Evolutionary conservation across 116 monocot genomes (phyloP), one percentile per base, ranked within the genome.

Genomic region (Dioscorea cayenensis): DNA sequence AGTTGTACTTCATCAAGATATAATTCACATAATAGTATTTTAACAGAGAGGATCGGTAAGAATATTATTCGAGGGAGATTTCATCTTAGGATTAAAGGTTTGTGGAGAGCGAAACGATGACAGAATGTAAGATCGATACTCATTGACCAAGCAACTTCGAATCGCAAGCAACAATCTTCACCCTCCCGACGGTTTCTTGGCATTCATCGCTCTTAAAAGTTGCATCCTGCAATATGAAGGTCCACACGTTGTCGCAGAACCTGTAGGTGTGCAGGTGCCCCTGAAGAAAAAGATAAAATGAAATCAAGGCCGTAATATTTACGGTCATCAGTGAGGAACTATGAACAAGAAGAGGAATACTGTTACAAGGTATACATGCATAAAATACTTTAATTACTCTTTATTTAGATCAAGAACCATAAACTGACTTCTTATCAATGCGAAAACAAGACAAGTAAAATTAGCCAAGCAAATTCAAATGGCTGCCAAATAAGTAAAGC

Each of bases 201-300:
- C 51, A 38, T 29, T 91, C 95, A 60, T 95, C 95, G 43, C 80
- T 91, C 82, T 95, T 95, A 81, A 95, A 91, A 1, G 68, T 64
- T 48, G 95, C 95, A 65, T 89, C 89, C 68, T 84, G 86, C 67
- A 95, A 77, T 36, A 95, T 95, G 79, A 95, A 95, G 27, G 95
- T 95, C 95, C 95, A 95, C 19, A 95, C 95, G 61, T 95, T 95
- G 77, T 95, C 95, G 25, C 95, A 95, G 79, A 95, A 95, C 82
- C 95, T 86, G 77, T 95, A 95, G 0, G 95, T 95, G 83, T 95
- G 95, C 52, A 95, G 82, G 67, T 95, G 95, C 10, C 95, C 95
- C 95, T 95, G 77, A 63, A 66, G 16, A 20, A 23, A 27, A 16
- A 16, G 55, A n/a, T 55, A n/a, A 55, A 55, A 55, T 14, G 14